Base-by-base conservation (phyloP, 1,284 basidiomycete species). In the Ustilago crameri region DNA sequence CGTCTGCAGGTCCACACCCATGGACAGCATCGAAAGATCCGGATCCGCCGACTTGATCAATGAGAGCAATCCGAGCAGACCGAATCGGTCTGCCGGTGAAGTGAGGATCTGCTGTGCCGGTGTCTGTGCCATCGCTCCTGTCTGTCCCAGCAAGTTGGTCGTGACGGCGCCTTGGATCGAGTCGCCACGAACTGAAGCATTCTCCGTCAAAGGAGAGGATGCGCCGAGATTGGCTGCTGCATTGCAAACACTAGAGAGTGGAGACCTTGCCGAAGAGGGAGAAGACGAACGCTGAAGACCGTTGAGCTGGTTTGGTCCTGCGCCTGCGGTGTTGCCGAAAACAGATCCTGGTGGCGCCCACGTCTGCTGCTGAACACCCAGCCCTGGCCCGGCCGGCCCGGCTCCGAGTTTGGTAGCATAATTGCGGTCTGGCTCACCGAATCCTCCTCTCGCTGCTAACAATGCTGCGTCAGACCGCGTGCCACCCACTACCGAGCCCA, bases 71-170 rank as follows among this genome's bases (percentile, higher is more conserved):
- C 93, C 93, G 50, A 96, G 84, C 37, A 98, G 86, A 0, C 95
- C 95, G 90, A 95, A 98, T 73, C 93, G 89, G 84, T 98, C 95
- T 55, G 95, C 95, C 0, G 95, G 93, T 52, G 91, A 93, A 74
- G 92, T 90, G 51, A 98, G 87, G 18, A 98, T 89, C 85, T 98
- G 95, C 83, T 97, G 93, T 40, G 93, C 93, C 0, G 95, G 94
- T 61, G 94, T 77, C 46, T 73, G 75, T 9, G 70, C 57, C 74
- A 60, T 74, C 30, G 60, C 57, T n/a, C 61, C 61, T 32, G 48
- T 55, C 66, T 63, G 64, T 41, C 46, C 45, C 38, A 51, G 30
- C 12, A 34, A 22, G 12, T 23, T 46, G 42, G 27, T 66, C 18
- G 47, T 23, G 20, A 48, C 50, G 38, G 45, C 48, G 26, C 37